phyloP scores from a whole-genome alignment of 2,329 filamentous ascomycete genomes.

The Nigrospora oryzae region DNA sequence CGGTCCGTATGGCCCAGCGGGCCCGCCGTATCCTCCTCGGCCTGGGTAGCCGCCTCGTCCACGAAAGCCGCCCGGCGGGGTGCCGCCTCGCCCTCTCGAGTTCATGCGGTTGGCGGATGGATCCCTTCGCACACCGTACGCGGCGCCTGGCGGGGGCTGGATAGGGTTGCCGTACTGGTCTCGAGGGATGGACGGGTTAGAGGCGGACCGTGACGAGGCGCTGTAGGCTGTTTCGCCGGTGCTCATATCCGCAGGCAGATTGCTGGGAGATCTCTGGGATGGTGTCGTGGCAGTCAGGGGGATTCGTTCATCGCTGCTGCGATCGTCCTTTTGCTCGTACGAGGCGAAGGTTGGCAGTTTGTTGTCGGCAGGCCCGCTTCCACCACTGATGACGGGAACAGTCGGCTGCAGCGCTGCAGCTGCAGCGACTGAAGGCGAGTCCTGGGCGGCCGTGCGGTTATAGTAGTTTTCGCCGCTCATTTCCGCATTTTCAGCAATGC shows the following conservation, averaged over 20 bases:
- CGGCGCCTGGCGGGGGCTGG: conserved; percentile 27
- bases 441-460: conserved; percentile 54
- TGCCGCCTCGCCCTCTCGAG: conserved; percentile 46
- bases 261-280: conserved; percentile 45
- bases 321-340: conserved; percentile 57
- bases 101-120: conserved; percentile 39
- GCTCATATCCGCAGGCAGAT: conserved; percentile 28
- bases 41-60: conserved; percentile 41
- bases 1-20: conserved; percentile 20
- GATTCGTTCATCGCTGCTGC: conserved; percentile 59
- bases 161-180: conserved; percentile 61
- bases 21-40: conserved; percentile 24
- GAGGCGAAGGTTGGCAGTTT: conserved; percentile 49
- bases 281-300: conserved; percentile 61
- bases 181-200: conserved; percentile 23
- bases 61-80: conserved; percentile 33
- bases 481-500: conserved; percentile 88
- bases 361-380: conserved; percentile 38
- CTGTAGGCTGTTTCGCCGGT: conserved; percentile 24
- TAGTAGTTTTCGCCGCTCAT: conserved; percentile 96
- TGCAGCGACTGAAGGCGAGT: conserved; percentile 30
- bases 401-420: conserved; percentile 42
- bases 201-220: conserved; percentile 27
- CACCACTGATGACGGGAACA: conserved; percentile 47
- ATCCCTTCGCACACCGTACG: conserved; percentile 36